Conservation (phyloP, 1,139 yeast genomes). For the Debaryomyces subglobosus region DNA sequence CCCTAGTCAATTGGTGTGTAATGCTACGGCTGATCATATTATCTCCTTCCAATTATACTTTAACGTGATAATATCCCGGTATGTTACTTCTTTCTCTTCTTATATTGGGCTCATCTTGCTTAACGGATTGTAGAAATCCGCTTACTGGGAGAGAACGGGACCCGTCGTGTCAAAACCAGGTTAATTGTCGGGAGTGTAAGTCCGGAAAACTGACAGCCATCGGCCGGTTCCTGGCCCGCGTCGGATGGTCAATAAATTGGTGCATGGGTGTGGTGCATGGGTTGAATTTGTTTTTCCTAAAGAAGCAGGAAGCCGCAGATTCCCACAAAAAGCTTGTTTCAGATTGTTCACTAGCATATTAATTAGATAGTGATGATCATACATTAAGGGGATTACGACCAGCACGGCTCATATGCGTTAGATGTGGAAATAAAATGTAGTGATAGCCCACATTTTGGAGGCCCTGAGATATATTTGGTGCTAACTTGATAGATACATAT, state of each 20-base stretch:
- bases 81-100: slow-evolving; percentile 2
- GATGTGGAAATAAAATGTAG: neutral
- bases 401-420: neutral
- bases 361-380: neutral
- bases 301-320: slow-evolving; percentile 7
- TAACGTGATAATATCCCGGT: slow-evolving; percentile 2
- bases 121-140: slow-evolving; percentile 10
- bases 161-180: slow-evolving; percentile 3
- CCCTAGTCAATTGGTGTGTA: slow-evolving; percentile 14
- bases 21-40: slow-evolving; percentile 10
- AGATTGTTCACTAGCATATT: slow-evolving; percentile 3
- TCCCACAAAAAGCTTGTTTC: slow-evolving; percentile 8
- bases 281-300: neutral
- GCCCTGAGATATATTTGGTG: neutral
- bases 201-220: neutral
- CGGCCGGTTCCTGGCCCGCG: neutral
- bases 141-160: neutral
- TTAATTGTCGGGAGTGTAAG: neutral
- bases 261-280: neutral
- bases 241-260: too few relatives aligned
- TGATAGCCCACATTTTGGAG: neutral
- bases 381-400: neutral
- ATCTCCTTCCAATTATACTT: slow-evolving; percentile 3
- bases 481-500: neutral
- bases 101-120: slow-evolving; percentile 1